Percentiles rank a stretch among this genome's conserved stretches.
Conservation (phyloP, 176 grass and related monocot species). For the Calamus simplicifolius region DNA sequence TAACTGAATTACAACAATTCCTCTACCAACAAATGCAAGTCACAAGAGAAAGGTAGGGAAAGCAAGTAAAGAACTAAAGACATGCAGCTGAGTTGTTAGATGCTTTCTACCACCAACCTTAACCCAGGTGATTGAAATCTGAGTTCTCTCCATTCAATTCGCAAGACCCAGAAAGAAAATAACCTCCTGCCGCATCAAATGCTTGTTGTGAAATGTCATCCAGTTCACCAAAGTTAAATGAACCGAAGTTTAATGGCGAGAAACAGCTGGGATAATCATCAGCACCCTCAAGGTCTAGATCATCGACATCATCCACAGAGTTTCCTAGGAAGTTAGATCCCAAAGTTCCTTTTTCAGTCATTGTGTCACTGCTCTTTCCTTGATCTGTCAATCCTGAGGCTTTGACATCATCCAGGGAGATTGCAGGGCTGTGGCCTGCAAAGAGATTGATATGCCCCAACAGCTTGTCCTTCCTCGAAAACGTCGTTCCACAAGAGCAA, state of each 20-base stretch:
- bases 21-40: too few species aligned
- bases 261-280: slow-evolving; percentile 6
- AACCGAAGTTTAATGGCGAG: slow-evolving; percentile 30
- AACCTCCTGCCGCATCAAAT: slow-evolving; percentile 14
- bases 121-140: neutral
- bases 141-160: slow-evolving; percentile 16
- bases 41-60: too few species aligned
- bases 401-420: slow-evolving; percentile 41
- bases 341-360: neutral
- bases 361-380: slow-evolving; percentile 12
- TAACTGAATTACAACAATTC: too few species aligned
- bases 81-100: too few species aligned
- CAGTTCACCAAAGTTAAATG: slow-evolving; percentile 32
- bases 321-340: slow-evolving; percentile 19
- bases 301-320: slow-evolving; percentile 2
- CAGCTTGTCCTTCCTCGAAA: slow-evolving; percentile 82
- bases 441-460: slow-evolving; percentile 68
- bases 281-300: slow-evolving; percentile 27
- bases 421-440: slow-evolving; percentile 51
- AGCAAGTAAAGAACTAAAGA: too few species aligned
- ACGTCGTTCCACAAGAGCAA: slow-evolving; percentile 65
- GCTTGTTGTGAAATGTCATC: slow-evolving; percentile 18
- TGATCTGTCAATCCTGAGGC: slow-evolving; percentile 5
- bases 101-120: neutral
- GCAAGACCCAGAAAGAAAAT: slow-evolving; percentile 19